Evolutionary conservation across 2,329 filamentous ascomycete genomes (phyloP).

Genomic region (Boeremia lycopersici): DNA sequence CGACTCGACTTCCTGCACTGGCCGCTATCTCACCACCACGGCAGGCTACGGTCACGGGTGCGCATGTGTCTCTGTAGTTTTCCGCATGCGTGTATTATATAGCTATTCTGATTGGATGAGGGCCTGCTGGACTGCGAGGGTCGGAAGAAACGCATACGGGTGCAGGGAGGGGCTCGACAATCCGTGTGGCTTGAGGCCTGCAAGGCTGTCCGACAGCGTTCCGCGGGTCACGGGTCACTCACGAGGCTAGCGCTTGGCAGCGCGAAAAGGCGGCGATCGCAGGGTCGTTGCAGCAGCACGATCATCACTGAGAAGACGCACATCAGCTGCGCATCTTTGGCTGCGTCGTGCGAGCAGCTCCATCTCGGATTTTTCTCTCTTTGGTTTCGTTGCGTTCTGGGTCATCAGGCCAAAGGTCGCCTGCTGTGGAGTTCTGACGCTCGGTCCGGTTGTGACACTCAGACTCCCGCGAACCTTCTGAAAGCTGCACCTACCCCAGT

Average conservation of each 20-base stretch:
- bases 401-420: constrained; percentile 20
- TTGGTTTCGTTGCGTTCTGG: constrained; percentile 5
- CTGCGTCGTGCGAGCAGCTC: constrained; percentile 18
- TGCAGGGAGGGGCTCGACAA: neutral
- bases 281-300: constrained; percentile 30
- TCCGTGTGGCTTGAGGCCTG: constrained; percentile 6
- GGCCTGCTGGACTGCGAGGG: constrained; percentile 1
- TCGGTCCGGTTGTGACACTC: constrained; percentile 47
- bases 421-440: constrained; percentile 34
- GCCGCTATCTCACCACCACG: neutral
- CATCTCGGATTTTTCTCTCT: constrained; percentile 16
- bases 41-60: neutral
- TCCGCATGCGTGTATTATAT: constrained; percentile 30
- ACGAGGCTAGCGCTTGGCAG: constrained; percentile 22
- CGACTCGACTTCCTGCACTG: neutral
- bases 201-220: constrained; percentile 5
- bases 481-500: constrained; percentile 42
- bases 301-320: constrained; percentile 34
- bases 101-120: constrained; percentile 29
- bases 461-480: constrained; percentile 42
- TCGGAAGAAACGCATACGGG: neutral
- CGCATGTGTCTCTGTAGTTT: constrained; percentile 13
- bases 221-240: constrained; percentile 30
- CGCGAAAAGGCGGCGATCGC: constrained; percentile 28
- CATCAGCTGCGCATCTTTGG: constrained; percentile 26